Base-by-base conservation (phyloP, 768 basidiomycete genomes). In the Pseudohyphozyma bogoriensis region DNA sequence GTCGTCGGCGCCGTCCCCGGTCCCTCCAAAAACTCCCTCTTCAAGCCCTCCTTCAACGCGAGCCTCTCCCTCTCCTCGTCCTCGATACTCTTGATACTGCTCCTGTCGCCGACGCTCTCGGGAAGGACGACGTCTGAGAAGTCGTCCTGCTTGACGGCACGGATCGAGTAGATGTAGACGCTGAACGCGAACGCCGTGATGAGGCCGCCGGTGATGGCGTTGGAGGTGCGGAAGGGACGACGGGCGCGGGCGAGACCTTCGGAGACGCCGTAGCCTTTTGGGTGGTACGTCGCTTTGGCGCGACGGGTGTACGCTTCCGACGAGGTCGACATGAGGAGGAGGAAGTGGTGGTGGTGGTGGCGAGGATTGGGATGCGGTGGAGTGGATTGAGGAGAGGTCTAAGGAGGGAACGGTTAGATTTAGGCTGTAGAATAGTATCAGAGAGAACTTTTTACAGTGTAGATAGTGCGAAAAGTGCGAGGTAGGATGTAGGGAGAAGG, bases 141-240 rank as follows among this genome's bases (percentile, higher is more conserved):
- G 42, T 86, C 83, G 71, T 95, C 91, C 71, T 96, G 91, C 71
- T 86, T 89, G 57, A 96, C 91, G 32, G 90, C 91, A 33, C 83
- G 81, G 70, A 97, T 93, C 22, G 90, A 91, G 75, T 96, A 97
- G 6, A 83, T 79, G 82, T 89, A 97, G 12, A 95, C 83, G 31
- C 84, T 85, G 18, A 82, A 80, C 32, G 82, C 84, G 71, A 95
- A 92, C 0, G 80, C 79, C 31, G 82, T 79, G 46, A 96, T 79
- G 4, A 78, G 69, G 47, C 83, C 64, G 11, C 92, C 93, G 1
- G 86, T 87, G 51, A 93, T 39, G 22, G 84, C 81, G 73, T 97
- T 97, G 66, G 80, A 80, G 42, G 85, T 42, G 35, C 82, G 81
- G 75, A 86, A 97, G 16, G 88, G 92, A 63, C 80, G 81, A 24